Percentiles rank a stretch among this genome's conserved stretches.
These are phyloP conservation scores for Globisporangium acanthophoron DNA, from an alignment of 352 stramenopile species.

Conservation along the genomic window DNA sequence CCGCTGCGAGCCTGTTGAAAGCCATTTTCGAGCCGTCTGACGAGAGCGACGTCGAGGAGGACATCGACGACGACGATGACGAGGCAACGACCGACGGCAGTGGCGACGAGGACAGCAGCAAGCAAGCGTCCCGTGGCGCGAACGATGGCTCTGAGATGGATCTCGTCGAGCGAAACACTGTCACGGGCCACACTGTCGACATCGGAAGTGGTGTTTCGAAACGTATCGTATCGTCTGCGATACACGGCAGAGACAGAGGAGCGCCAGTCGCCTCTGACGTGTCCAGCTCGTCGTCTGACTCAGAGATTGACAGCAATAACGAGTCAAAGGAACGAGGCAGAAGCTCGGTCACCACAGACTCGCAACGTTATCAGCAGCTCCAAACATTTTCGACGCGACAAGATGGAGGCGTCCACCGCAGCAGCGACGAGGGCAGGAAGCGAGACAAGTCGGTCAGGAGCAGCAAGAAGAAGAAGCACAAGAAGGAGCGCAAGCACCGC, in stretches of 20 bases:
- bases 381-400: neutral
- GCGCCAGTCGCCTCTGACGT: conserved; percentile 1
- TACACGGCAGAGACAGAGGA: conserved; percentile 6
- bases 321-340: neutral
- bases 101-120: conserved; percentile 13
- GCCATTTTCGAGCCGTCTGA: conserved; percentile 83
- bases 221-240: neutral
- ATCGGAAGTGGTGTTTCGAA: neutral
- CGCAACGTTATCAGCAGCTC: neutral
- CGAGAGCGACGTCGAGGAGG: conserved; percentile 36
- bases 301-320: neutral
- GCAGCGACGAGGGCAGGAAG: conserved; percentile 10
- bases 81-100: neutral
- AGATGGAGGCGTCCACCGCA: neutral
- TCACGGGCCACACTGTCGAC: neutral
- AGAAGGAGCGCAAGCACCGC: conserved; percentile 32
- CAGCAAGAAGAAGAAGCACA: conserved; percentile 15
- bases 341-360: neutral
- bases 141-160: neutral
- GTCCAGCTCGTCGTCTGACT: conserved; percentile 9
- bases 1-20: conserved; percentile 50
- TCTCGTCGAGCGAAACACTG: conserved; percentile 1
- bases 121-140: neutral
- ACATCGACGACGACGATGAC: conserved; percentile 19
- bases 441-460: conserved; percentile 7